Evolutionary conservation across 2,329 filamentous ascomycete genomes (phyloP), one percentile per base, ranked within the genome.

Genomic region (Arthroderma sp.): DNA sequence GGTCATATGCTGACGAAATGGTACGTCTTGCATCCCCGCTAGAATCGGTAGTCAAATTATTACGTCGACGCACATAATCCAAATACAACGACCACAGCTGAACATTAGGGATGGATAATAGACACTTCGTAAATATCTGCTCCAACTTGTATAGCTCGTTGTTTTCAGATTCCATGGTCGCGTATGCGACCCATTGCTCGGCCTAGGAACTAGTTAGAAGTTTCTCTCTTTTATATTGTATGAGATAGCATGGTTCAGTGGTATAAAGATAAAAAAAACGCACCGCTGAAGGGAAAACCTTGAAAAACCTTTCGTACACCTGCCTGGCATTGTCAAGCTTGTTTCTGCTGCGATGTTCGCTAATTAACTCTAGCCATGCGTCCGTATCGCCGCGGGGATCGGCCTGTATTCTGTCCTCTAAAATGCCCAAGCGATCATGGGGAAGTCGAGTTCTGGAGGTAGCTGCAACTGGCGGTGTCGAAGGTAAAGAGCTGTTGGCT

Each of bases 331-430:
- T 86, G 60, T 95, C 88, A 61, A 91, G 75, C 71, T 90, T 88
- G 73, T 87, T 87, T 66, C 86, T 87, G 66, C 82, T 84, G 64
- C 86, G 86, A 71, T 95, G 83, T 69, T 96, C 89, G 63, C 82
- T 81, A 68, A 98, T 91, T 68, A 98, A 79, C 63, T 82, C 81
- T 66, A 94, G 76, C 93, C 93, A 98, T 33, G 91, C 89, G 69
- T 93, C 87, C 72, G 93, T 82, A 65, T 96, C 91, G 67, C 91
- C 93, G 66, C 89, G 87, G 15, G 91, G 88, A 68, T 98, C 93
- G 67, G 96, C 88, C 69, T 86, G 85, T 70, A 97, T 86, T 67
- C 91, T 85, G 70, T 93, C 88, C 76, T 98, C 91, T 67, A 97
- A 79, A 59, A 91, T 81, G 58, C 86, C 84, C 65, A 91, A 79